A percentile compares a stretch with the other conserved stretches of the same genome.
Conservation (phyloP, 2,329 filamentous ascomycete species). For the Fusarium sp. region DNA sequence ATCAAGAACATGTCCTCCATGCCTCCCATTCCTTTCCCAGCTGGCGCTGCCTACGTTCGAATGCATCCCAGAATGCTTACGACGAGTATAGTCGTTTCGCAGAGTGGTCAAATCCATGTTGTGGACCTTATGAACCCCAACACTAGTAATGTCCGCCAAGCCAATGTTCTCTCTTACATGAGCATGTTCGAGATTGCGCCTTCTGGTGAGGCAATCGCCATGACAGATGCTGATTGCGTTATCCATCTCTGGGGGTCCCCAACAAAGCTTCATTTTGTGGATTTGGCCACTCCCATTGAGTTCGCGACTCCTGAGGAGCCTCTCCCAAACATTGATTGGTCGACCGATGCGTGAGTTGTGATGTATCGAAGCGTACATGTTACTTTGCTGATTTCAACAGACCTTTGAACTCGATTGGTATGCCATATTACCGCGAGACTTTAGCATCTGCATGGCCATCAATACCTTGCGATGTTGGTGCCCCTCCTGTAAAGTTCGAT, state of each 20-base stretch:
- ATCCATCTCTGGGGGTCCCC: slow-evolving; percentile 92
- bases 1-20: slow-evolving; percentile 90
- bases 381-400: slow-evolving; percentile 54
- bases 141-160: slow-evolving; percentile 85
- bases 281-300: slow-evolving; percentile 81
- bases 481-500: slow-evolving; percentile 82
- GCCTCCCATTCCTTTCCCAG: slow-evolving; percentile 91
- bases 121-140: slow-evolving; percentile 96
- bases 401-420: slow-evolving; percentile 85
- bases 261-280: slow-evolving; percentile 86
- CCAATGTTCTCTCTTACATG: slow-evolving; percentile 80
- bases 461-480: slow-evolving; percentile 85
- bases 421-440: slow-evolving; percentile 92
- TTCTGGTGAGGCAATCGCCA: slow-evolving; percentile 85
- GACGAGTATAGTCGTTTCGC: slow-evolving; percentile 92
- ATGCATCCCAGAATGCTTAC: slow-evolving; percentile 98
- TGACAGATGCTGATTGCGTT: slow-evolving; percentile 82
- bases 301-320: slow-evolving; percentile 76
- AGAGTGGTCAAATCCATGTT: slow-evolving; percentile 92
- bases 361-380: too few relatives aligned
- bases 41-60: slow-evolving; percentile 91
- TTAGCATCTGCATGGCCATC: slow-evolving; percentile 93
- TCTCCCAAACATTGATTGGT: slow-evolving; percentile 74
- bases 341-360: slow-evolving; percentile 72
- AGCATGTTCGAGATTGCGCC: slow-evolving; percentile 87